Conservation (phyloP, 495 filamentous ascomycete genomes). For the Penicillium turbatum region DNA sequence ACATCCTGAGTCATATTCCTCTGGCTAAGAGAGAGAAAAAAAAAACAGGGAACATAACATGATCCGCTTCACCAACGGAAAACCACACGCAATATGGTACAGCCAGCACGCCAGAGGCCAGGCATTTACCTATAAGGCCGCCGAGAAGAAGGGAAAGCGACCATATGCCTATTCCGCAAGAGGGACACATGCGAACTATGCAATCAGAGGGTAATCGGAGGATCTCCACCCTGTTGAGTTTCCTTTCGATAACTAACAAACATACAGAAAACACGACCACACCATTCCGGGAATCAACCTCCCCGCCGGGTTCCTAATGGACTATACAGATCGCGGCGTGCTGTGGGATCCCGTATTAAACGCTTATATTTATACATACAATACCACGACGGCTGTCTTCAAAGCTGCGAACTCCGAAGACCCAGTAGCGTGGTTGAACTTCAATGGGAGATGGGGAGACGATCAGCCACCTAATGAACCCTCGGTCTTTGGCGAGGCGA, state of each 20-base stretch:
- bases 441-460: constrained; percentile 56
- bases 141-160: constrained; percentile 49
- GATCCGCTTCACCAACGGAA: constrained; percentile 59
- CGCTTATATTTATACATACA: constrained; percentile 50
- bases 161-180: constrained; percentile 53
- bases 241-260: not conserved
- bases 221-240: not conserved
- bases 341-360: constrained; percentile 53
- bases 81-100: constrained; percentile 57
- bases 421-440: constrained; percentile 50
- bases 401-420: constrained; percentile 36
- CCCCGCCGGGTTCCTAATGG: constrained; percentile 56
- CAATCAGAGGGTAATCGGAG: constrained; percentile 39
- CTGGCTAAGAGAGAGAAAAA: not conserved
- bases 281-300: constrained; percentile 62
- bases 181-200: constrained; percentile 59
- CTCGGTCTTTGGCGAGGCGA: constrained; percentile 47
- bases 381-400: constrained; percentile 36
- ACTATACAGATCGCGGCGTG: constrained; percentile 53
- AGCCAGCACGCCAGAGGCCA: constrained; percentile 59
- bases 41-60: constrained; percentile 57
- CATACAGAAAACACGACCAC: constrained; percentile 48
- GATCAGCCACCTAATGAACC: constrained; percentile 50
- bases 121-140: constrained; percentile 56
- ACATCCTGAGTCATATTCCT: not conserved